Evolutionary conservation across 1,139 yeast species (phyloP), one percentile per base, ranked within the genome.

Genomic region (Pichia sp.): DNA sequence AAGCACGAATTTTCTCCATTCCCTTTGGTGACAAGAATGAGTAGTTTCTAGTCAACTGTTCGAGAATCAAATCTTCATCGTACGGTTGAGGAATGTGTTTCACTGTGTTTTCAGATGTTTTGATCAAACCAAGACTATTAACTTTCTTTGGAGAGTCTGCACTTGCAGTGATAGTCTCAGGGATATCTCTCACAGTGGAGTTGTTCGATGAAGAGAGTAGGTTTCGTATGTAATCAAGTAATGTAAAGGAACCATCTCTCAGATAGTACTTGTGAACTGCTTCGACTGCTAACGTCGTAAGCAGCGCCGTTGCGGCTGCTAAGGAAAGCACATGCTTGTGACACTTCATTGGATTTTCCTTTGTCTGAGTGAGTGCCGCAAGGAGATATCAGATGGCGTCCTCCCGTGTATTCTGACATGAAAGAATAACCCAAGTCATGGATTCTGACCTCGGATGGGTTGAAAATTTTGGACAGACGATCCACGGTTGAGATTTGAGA

Each of bases 21-120:
- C 96, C 97, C 15, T 78, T 82, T 34, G 80, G 83, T 3, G 95
- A 87, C 23, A 91, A 66, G 53, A 91, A 91, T 3, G 95, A 96
- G 55, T 85, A 82, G 63, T 88, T 91, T 47, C 98, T 68, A 0
- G 97, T 95, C 29, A 88, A 71, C 57, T 91, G 97, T 60, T 91
- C 98, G 41, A 80, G 72, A 35, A 86, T 78, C 44, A 91, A 71
- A 41, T 77, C 85, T 50, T 83, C 91, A 26, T 84, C 79, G 52
- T 80, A 40, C 8, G 28, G 23, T 16, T 37, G 29, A 10, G 39
- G 35, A 11, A 33, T 13, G 32, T 40, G 38, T 21, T 38, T 33
- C 7, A 41, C 44, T 5, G 42, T 35, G 17, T 45, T 43, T 25
- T 42, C 42, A 6, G 35, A 40, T 4, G 43, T 39, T 35, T 32